Conservation (phyloP, 441 rosid genomes). For the Pelargonium citronellum region DNA sequence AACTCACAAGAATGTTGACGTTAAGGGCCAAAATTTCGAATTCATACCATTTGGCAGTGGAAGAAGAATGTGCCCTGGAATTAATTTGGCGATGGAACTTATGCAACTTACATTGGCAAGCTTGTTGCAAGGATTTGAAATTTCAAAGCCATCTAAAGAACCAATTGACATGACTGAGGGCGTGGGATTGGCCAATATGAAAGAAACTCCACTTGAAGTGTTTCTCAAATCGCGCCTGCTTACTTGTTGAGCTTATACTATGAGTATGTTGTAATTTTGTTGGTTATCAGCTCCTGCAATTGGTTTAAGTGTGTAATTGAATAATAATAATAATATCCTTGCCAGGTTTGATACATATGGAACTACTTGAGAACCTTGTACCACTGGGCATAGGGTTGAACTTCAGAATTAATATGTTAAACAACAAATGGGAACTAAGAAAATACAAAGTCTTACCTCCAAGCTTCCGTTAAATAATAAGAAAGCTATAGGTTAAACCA, state of each 20-base stretch:
- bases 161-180: slow-evolving; percentile 24
- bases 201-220: slow-evolving; percentile 30
- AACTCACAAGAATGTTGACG: slow-evolving; percentile 18
- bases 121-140: slow-evolving; percentile 23
- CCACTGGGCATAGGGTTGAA: too few relatives aligned
- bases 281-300: too few relatives aligned
- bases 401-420: too few relatives aligned
- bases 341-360: too few relatives aligned
- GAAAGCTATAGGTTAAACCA: too few relatives aligned
- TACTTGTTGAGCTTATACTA: background rate
- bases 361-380: too few relatives aligned
- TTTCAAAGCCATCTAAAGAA: background rate
- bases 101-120: slow-evolving; percentile 22
- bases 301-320: too few relatives aligned
- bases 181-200: slow-evolving; percentile 25
- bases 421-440: too few relatives aligned
- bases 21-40: slow-evolving; percentile 27
- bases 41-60: slow-evolving; percentile 32
- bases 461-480: too few relatives aligned
- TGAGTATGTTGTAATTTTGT: background rate
- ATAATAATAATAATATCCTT: too few relatives aligned
- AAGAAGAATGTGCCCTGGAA: slow-evolving; percentile 30
- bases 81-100: slow-evolving; percentile 20
- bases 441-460: too few relatives aligned
- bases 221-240: slow-evolving; percentile 24